Evolutionary conservation across 2,329 filamentous ascomycete species (phyloP).

Genomic region (Xylariaceae sp.): DNA sequence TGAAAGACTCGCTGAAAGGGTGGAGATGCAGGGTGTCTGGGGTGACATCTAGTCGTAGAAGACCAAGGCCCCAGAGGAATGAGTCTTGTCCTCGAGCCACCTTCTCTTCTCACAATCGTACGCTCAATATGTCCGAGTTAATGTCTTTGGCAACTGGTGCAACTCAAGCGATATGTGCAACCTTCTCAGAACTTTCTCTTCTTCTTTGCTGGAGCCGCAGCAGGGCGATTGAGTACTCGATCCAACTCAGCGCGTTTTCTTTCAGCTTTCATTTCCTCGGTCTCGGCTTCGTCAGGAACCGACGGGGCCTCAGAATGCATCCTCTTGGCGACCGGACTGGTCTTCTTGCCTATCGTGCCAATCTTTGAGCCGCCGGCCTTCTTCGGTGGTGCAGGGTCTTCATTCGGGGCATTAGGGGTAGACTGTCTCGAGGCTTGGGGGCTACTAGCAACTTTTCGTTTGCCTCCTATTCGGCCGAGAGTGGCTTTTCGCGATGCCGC

Average conservation of each 20-base stretch:
- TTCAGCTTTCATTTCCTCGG: constrained; percentile 38
- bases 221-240: constrained; percentile 46
- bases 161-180: background rate
- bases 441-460: constrained; percentile 12
- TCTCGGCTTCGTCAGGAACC: constrained; percentile 25
- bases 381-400: constrained; percentile 13
- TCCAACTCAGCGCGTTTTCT: constrained; percentile 48
- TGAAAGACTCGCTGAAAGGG: too few relatives aligned
- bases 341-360: constrained; percentile 26
- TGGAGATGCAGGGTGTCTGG: background rate
- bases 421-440: background rate
- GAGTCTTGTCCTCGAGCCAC: background rate
- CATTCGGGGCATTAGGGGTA: constrained; percentile 2
- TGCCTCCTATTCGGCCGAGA: constrained; percentile 28
- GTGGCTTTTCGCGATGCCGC: constrained; percentile 14
- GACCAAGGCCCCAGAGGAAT: too few relatives aligned
- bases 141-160: background rate
- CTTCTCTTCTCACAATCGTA: background rate
- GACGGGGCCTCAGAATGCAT: constrained; percentile 12
- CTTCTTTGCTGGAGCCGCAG: constrained; percentile 48
- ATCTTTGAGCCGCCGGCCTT: constrained; percentile 21
- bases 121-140: background rate
- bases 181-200: constrained; percentile 48
- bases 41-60: background rate
- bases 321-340: constrained; percentile 17